These are phyloP conservation scores for Nitzschia sp. DNA, from an alignment of 108 stramenopile species.

Conservation along the genomic window DNA sequence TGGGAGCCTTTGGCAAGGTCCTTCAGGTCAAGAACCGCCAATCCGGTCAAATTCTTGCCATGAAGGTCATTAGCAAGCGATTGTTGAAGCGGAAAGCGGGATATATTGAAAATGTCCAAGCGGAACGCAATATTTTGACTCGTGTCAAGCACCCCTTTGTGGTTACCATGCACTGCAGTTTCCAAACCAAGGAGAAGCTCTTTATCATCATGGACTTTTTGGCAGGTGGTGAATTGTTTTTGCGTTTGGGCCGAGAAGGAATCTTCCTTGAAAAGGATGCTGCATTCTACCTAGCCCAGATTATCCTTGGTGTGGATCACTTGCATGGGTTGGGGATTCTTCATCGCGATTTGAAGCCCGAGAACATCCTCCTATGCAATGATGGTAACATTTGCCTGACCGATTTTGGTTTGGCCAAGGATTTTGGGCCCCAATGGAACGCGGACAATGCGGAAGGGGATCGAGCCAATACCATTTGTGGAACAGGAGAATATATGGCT, in stretches of 20 bases:
- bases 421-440: conserved; percentile 50
- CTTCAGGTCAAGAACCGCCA: conserved; percentile 85
- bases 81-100: conserved; percentile 76
- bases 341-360: conserved; percentile 95
- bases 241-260: conserved; percentile 78
- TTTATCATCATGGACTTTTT: conserved; percentile 98
- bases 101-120: conserved; percentile 82
- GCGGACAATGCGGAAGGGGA: conserved; percentile 41
- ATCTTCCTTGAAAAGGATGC: conserved; percentile 77
- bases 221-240: conserved; percentile 95
- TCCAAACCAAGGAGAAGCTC: conserved; percentile 92
- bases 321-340: conserved; percentile 88
- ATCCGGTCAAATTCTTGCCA: conserved; percentile 80
- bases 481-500: conserved; percentile 89
- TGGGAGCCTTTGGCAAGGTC: conserved; percentile 99
- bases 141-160: conserved; percentile 94
- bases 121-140: conserved; percentile 92
- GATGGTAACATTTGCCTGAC: conserved; percentile 94
- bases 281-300: conserved; percentile 95
- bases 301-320: conserved; percentile 91
- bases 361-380: conserved; percentile 86
- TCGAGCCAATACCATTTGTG: conserved; percentile 79
- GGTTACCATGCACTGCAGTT: conserved; percentile 92
- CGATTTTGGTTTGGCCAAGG: conserved; percentile 97
- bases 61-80: conserved; percentile 96